phyloP scores from a whole-genome alignment of 2,329 filamentous ascomycete genomes.

The Epicoccum nigrum region DNA sequence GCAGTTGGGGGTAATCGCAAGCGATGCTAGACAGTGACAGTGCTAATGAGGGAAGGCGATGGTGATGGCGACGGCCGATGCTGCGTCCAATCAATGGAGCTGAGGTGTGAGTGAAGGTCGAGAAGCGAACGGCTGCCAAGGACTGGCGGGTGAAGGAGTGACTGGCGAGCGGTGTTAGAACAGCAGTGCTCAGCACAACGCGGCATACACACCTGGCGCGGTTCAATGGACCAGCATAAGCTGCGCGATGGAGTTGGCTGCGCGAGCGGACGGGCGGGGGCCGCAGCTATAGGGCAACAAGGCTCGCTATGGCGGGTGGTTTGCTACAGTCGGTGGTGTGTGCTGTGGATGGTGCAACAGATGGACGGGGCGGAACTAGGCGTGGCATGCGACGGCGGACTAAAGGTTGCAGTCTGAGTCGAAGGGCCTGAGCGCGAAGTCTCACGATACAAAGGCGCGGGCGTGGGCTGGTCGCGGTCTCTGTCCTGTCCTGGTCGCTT shows the following conservation, averaged over 20 bases:
- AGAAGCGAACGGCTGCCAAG: slow-evolving; percentile 52
- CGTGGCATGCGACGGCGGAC: slow-evolving; percentile 22
- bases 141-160: slow-evolving; percentile 34
- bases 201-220: slow-evolving; percentile 35
- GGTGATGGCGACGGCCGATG: slow-evolving; percentile 26
- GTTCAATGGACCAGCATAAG: slow-evolving; percentile 46
- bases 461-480: too few species aligned
- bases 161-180: neutral
- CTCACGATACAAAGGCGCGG: neutral
- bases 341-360: slow-evolving; percentile 23
- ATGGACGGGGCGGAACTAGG: slow-evolving; percentile 31
- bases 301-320: slow-evolving; percentile 16
- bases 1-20: slow-evolving; percentile 32
- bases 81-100: slow-evolving; percentile 48
- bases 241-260: slow-evolving; percentile 16
- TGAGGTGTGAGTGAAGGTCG: slow-evolving; percentile 36
- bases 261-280: slow-evolving; percentile 20
- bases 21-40: slow-evolving; percentile 9
- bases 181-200: neutral
- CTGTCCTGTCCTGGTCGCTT: too few species aligned
- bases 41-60: slow-evolving; percentile 42
- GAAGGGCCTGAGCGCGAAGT: slow-evolving; percentile 15
- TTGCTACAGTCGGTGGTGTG: slow-evolving; percentile 16
- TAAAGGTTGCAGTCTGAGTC: slow-evolving; percentile 15
- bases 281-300: slow-evolving; percentile 22